Evolutionary conservation across 2,329 filamentous ascomycete species (phyloP), one percentile per base, ranked within the genome.

Genomic region (Botrytis byssoidea): DNA sequence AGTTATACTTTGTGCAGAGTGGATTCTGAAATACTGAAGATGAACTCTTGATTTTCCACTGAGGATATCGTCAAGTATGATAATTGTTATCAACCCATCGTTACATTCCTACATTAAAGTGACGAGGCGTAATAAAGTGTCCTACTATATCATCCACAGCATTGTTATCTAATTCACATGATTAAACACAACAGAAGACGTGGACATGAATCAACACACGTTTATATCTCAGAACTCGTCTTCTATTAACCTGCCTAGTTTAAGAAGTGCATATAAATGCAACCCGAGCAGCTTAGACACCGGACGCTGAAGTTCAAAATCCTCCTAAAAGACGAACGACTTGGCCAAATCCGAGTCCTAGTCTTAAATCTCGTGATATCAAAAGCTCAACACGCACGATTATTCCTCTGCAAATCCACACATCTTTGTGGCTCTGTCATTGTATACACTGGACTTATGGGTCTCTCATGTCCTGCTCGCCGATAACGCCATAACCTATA

Each of bases 401-500:
- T n/a, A 57, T 57, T 37, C n/a, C 48, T 40, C 51, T 18, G 25
- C 66, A 4, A 32, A 57, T 25, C n/a, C 35, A 42, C 48, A 57
- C 18, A 42, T 40, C 48, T 68, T 20, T 22, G 35, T 42, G 48
- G 37, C n/a, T 32, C 48, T 42, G 35, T 44, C 66, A 20, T 20
- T 42, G 42, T 68, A 42, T 68, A 57, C 37, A 37, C 37, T 57
- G 9, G 48, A 57, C 35, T 57, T 55, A n/a, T 51, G 35, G 57
- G n/a, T 29, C 25, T 16, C 22, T 68, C 18, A 68, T 68, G 8
- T 57, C n/a, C 48, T 18, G 4, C 29, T 68, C 66, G 48, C 66
- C 66, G 40, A 55, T 68, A 37, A 68, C 66, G 66, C 66, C 66
- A 68, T 42, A 32, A 57, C 65, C 48, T 68, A n/a, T 68, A 57